These are phyloP conservation scores for Choiromyces venosus DNA, from an alignment of 495 filamentous ascomycete species.

Conservation along the genomic window DNA sequence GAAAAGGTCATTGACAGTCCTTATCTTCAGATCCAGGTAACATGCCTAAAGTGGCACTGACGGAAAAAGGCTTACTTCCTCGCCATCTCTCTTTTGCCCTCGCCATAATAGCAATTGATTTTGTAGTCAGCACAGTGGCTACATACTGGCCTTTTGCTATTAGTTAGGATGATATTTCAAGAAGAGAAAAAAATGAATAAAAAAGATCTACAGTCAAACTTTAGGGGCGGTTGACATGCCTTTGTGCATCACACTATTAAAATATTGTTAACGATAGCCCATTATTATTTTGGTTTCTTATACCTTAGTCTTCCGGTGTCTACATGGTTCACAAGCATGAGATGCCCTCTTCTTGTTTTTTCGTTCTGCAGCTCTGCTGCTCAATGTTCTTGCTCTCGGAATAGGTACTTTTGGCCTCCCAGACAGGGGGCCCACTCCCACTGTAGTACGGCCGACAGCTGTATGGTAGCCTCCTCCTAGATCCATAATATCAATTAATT, in stretches of 20 bases:
- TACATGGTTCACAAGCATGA: constrained; percentile 36
- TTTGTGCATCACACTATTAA: constrained; percentile 32
- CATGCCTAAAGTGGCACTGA: neutral
- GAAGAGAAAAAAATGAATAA: neutral
- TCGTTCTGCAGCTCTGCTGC: neutral
- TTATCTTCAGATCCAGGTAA: neutral
- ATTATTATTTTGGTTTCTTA: constrained; percentile 4
- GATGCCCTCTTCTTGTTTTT: constrained; percentile 20
- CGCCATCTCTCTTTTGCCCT: constrained; percentile 34
- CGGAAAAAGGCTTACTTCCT: constrained; percentile 23
- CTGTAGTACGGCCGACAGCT: neutral
- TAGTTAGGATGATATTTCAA: constrained; percentile 4
- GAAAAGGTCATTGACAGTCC: neutral
- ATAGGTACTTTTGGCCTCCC: neutral
- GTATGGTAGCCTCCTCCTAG: neutral
- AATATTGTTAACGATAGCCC: neutral
- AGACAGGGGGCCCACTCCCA: neutral
- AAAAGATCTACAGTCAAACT: neutral
- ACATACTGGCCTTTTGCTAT: constrained; percentile 22
- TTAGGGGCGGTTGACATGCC: constrained; percentile 14
- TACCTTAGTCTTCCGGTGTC: constrained; percentile 35
- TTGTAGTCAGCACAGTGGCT: constrained; percentile 12
- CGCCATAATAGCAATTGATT: constrained; percentile 25
- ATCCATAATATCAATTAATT: neutral
- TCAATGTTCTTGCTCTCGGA: neutral